These are phyloP conservation scores for Flaveria floridana DNA, from an alignment of 140 eudicot species.

Conservation along the genomic window DNA sequence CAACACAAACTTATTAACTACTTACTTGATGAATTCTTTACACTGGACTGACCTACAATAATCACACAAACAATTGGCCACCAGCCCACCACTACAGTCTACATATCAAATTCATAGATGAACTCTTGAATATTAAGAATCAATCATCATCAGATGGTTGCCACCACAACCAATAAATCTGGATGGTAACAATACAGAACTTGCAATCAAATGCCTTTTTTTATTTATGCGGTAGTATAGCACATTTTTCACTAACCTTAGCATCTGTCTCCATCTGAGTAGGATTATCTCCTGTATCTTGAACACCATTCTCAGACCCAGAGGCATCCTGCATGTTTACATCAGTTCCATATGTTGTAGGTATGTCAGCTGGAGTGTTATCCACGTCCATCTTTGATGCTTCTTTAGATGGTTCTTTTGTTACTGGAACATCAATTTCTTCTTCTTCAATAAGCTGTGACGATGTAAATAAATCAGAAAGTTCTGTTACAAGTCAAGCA, in stretches of 20 bases:
- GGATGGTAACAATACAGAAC: too few relatives aligned
- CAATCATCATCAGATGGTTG: too few relatives aligned
- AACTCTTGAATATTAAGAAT: too few relatives aligned
- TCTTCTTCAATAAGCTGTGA: conserved; percentile 86
- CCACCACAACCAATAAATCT: too few relatives aligned
- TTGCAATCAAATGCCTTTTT: too few relatives aligned
- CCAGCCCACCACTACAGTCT: too few relatives aligned
- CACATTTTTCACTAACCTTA: conserved; percentile 47
- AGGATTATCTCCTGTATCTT: conserved; percentile 49
- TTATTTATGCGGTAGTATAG: too few relatives aligned
- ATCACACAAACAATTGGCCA: too few relatives aligned
- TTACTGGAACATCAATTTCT: conserved; percentile 69
- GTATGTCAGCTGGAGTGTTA: conserved; percentile 42
- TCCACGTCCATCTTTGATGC: conserved; percentile 63
- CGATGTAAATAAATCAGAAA: background rate
- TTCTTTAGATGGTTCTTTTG: conserved; percentile 41
- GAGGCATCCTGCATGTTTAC: conserved; percentile 82
- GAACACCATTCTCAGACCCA: conserved; percentile 64
- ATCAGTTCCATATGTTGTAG: conserved; percentile 52
- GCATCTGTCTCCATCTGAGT: conserved; percentile 77
- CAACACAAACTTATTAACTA: too few relatives aligned
- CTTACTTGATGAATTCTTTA: too few relatives aligned
- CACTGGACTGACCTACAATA: too few relatives aligned
- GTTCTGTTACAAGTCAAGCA: background rate
- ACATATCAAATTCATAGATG: too few relatives aligned